phyloP scores from a whole-genome alignment of 805 yeast genomes.

The Pichia membranifaciens region DNA sequence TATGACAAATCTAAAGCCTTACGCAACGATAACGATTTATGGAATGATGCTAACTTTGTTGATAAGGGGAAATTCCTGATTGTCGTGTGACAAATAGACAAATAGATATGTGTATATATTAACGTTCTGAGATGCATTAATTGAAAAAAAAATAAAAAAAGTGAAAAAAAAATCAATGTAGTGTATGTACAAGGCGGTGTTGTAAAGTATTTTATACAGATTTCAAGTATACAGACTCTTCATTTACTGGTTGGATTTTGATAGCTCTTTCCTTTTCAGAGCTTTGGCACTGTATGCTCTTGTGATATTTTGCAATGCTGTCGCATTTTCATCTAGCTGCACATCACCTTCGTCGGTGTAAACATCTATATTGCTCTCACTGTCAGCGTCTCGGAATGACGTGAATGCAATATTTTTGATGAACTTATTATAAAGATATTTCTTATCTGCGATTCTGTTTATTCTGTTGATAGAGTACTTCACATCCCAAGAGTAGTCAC shows the following conservation, averaged over 20 bases:
- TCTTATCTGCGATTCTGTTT: constrained; percentile 12
- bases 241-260: not conserved
- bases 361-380: constrained; percentile 11
- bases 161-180: too few relatives aligned
- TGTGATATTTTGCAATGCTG: constrained; percentile 21
- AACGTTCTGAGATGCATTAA: too few relatives aligned
- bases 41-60: constrained; percentile 23
- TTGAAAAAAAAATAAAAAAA: too few relatives aligned
- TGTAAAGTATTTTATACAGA: too few relatives aligned
- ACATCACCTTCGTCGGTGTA: constrained; percentile 10
- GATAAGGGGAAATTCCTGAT: constrained; percentile 33
- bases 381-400: constrained; percentile 8
- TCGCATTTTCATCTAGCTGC: constrained; percentile 21
- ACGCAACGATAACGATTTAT: constrained; percentile 20
- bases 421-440: constrained; percentile 11
- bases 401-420: constrained; percentile 14
- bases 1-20: constrained; percentile 20
- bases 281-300: constrained; percentile 33
- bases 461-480: constrained; percentile 22
- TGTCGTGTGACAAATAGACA: too few relatives aligned
- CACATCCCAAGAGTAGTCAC: constrained; percentile 24
- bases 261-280: constrained; percentile 14
- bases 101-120: too few relatives aligned
- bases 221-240: too few relatives aligned
- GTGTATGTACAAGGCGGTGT: too few relatives aligned